Percentiles rank a stretch among this genome's conserved stretches.
Evolutionary conservation across 495 filamentous ascomycete species (phyloP).

Genomic region (Endocarpon pusillum): DNA sequence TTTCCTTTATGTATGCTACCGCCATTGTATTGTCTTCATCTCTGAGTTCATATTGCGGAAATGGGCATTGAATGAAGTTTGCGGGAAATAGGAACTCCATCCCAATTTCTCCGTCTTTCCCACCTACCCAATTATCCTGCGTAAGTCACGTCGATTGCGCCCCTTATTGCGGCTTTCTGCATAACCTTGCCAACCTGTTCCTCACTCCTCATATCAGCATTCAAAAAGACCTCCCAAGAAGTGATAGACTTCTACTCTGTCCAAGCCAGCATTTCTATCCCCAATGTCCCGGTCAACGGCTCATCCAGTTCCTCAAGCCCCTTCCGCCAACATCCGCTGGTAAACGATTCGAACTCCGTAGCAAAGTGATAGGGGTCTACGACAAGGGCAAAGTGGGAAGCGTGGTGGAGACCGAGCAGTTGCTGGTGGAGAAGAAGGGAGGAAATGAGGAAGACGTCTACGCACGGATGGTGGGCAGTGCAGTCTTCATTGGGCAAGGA

Average conservation of each 20-base stretch:
- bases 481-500: conserved; percentile 72
- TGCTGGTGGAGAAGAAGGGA: conserved; percentile 49
- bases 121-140: conserved; percentile 69
- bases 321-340: conserved; percentile 58
- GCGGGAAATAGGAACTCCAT: conserved; percentile 50
- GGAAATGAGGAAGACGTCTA: conserved; percentile 74
- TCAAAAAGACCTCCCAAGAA: conserved; percentile 62
- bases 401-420: conserved; percentile 64
- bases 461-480: conserved; percentile 44
- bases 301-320: conserved; percentile 58
- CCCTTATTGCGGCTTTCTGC: not conserved
- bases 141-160: conserved; percentile 23
- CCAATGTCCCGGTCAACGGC: conserved; percentile 73
- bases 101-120: conserved; percentile 73
- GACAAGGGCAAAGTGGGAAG: conserved; percentile 78
- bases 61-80: conserved; percentile 7
- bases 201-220: conserved; percentile 31
- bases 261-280: conserved; percentile 41
- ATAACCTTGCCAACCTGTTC: conserved; percentile 2
- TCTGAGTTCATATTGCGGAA: not conserved
- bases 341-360: conserved; percentile 55
- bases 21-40: not conserved
- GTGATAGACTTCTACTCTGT: conserved; percentile 74
- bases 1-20: conserved; percentile 57
- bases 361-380: conserved; percentile 72